These are phyloP conservation scores for Omphalea diandra DNA, from an alignment of 441 rosid genomes.

Conservation along the genomic window DNA sequence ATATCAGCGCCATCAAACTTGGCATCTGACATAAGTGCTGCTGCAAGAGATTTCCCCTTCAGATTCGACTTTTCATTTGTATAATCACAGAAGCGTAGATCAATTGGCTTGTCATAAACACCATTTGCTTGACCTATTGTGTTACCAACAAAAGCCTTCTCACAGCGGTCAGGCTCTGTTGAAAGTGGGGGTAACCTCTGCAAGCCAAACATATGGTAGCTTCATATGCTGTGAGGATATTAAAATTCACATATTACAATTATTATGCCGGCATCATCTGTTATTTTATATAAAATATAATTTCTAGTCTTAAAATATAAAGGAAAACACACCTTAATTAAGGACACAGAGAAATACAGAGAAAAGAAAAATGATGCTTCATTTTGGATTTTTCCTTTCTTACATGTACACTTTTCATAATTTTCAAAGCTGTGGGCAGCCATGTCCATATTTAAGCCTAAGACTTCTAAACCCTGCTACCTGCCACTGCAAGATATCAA, in stretches of 20 bases:
- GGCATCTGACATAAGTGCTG: conserved; percentile 90
- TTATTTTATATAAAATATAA: not conserved
- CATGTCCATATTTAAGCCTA: too few species aligned
- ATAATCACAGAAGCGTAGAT: conserved; percentile 83
- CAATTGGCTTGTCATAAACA: conserved; percentile 91
- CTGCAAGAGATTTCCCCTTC: conserved; percentile 89
- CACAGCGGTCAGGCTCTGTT: conserved; percentile 78
- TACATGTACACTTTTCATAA: too few species aligned
- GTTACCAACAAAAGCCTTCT: conserved; percentile 84
- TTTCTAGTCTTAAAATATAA: not conserved
- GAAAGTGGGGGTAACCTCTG: conserved; percentile 93
- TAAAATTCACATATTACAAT: not conserved
- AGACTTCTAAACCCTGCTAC: too few species aligned
- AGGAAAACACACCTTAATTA: not conserved
- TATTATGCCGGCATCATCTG: not conserved
- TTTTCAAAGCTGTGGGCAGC: too few species aligned
- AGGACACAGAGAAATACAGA: too few species aligned
- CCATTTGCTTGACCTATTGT: conserved; percentile 96
- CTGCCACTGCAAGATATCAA: too few species aligned
- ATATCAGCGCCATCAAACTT: conserved; percentile 97
- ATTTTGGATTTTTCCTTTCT: too few species aligned
- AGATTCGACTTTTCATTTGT: conserved; percentile 79
- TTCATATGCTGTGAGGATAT: not conserved
- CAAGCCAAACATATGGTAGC: conserved; percentile 21
- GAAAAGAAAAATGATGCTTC: too few species aligned